Percentiles rank a stretch among this genome's conserved stretches.
Conservation (phyloP, 495 filamentous ascomycete genomes). For the Arthonia radiata region DNA sequence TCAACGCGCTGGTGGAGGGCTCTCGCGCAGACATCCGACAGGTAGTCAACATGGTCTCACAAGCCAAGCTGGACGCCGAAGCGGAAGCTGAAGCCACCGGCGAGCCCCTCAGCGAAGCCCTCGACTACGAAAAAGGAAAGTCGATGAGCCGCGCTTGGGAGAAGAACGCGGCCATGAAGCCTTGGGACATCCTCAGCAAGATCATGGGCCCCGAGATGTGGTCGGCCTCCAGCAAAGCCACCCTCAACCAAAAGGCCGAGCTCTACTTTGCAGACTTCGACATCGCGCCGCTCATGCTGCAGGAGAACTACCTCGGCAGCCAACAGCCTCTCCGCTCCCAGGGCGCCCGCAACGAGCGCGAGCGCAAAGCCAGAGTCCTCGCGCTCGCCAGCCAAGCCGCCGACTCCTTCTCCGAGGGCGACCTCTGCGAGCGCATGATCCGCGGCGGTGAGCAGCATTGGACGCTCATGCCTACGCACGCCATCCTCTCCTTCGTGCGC, state of each 20-base stretch:
- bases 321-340: conserved; percentile 36
- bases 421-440: conserved; percentile 93
- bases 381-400: conserved; percentile 72
- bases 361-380: conserved; percentile 51
- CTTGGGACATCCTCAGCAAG: conserved; percentile 92
- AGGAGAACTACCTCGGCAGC: conserved; percentile 86
- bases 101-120: no score
- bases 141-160: conserved; percentile 94
- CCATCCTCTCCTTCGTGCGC: conserved; percentile 82
- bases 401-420: conserved; percentile 87
- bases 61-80: conserved; percentile 63
- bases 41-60: conserved; percentile 95
- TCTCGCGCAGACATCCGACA: conserved; percentile 89
- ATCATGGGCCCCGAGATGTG: conserved; percentile 78
- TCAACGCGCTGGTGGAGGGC: conserved; percentile 87
- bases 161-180: conserved; percentile 86
- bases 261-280: conserved; percentile 99
- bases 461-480: conserved; percentile 93
- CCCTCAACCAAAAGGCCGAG: conserved; percentile 90
- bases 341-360: conserved; percentile 33
- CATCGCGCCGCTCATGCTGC: conserved; percentile 87
- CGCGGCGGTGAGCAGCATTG: conserved; percentile 95
- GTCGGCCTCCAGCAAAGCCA: conserved; percentile 48
- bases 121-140: conserved; percentile 65
- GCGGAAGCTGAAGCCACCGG: conserved; percentile 7